phyloP scores from a whole-genome alignment of 2,329 filamentous ascomycete species.

The Colletotrichum shisoi region DNA sequence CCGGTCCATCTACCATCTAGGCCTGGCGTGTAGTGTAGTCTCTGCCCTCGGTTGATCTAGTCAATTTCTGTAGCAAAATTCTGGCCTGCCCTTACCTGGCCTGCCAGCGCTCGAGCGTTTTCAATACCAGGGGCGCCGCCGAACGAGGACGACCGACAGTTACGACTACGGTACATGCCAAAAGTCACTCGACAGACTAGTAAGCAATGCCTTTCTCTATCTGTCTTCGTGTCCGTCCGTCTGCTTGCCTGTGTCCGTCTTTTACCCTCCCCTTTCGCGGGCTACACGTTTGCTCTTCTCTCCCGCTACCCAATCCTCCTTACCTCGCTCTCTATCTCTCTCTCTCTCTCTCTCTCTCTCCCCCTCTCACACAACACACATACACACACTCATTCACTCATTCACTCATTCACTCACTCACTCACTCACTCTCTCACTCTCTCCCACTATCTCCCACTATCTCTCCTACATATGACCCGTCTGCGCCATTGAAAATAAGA shows the following conservation, averaged over 20 bases:
- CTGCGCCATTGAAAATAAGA: slow-evolving; percentile 38
- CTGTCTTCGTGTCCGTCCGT: neutral
- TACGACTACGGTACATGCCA: slow-evolving; percentile 37
- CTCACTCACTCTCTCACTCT: slow-evolving; percentile 38
- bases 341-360: slow-evolving; percentile 40
- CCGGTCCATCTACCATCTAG: slow-evolving; percentile 30
- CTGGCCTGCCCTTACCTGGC: slow-evolving; percentile 38
- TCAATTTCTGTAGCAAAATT: slow-evolving; percentile 42
- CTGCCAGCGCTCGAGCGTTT: slow-evolving; percentile 41
- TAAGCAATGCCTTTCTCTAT: too few species aligned
- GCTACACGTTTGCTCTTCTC: slow-evolving; percentile 9
- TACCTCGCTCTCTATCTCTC: slow-evolving; percentile 38
- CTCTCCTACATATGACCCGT: slow-evolving; percentile 1
- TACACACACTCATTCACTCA: too few species aligned
- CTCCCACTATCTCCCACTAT: slow-evolving; percentile 29
- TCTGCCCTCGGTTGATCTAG: slow-evolving; percentile 42
- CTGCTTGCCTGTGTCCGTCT: too few species aligned
- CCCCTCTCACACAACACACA: slow-evolving; percentile 30
- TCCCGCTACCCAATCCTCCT: slow-evolving; percentile 13
- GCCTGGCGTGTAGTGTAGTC: slow-evolving; percentile 39
- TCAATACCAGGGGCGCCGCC: slow-evolving; percentile 25
- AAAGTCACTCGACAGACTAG: slow-evolving; percentile 40
- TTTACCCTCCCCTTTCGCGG: slow-evolving; percentile 38
- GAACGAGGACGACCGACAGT: slow-evolving; percentile 22
- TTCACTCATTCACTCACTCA: neutral